Conservation (phyloP, 495 filamentous ascomycete species). For the Neurospora africana region DNA sequence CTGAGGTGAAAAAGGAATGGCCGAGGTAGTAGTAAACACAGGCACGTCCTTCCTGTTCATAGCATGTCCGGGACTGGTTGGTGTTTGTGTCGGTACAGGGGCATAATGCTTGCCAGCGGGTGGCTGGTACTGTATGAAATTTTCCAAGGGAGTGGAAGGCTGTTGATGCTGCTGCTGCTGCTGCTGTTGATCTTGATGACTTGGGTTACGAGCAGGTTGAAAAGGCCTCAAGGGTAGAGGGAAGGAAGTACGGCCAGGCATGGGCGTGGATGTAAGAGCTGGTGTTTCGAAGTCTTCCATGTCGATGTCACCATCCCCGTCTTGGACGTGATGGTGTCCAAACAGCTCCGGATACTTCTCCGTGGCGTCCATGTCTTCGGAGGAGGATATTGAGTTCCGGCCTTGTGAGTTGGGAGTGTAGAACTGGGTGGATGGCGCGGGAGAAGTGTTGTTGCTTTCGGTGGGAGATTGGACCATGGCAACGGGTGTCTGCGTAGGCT, state of each 20-base stretch:
- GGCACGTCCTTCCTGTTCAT: constrained; percentile 15
- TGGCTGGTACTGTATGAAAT: constrained; percentile 32
- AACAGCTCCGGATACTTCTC: constrained; percentile 1
- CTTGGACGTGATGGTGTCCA: background rate
- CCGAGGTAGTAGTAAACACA: constrained; percentile 17
- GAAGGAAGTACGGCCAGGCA: background rate
- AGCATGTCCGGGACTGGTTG: constrained; percentile 4
- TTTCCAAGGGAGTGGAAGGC: background rate
- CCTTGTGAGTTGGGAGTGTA: background rate
- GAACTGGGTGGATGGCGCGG: constrained; percentile 2
- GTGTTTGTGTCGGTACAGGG: background rate
- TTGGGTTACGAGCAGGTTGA: background rate
- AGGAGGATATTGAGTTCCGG: constrained; percentile 1
- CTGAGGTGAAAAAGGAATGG: constrained; percentile 19
- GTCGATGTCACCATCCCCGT: background rate
- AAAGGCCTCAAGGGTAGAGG: background rate
- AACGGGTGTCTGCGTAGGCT: constrained; percentile 4
- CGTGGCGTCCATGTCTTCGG: background rate
- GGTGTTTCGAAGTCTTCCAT: background rate
- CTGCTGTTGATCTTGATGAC: background rate
- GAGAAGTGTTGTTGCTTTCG: background rate
- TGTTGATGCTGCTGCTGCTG: background rate
- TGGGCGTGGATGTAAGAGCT: background rate
- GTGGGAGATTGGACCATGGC: background rate
- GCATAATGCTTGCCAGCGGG: background rate